Evolutionary conservation across 768 basidiomycete genomes (phyloP), one percentile per base, ranked within the genome.

Genomic region (Serendipita vermifera): DNA sequence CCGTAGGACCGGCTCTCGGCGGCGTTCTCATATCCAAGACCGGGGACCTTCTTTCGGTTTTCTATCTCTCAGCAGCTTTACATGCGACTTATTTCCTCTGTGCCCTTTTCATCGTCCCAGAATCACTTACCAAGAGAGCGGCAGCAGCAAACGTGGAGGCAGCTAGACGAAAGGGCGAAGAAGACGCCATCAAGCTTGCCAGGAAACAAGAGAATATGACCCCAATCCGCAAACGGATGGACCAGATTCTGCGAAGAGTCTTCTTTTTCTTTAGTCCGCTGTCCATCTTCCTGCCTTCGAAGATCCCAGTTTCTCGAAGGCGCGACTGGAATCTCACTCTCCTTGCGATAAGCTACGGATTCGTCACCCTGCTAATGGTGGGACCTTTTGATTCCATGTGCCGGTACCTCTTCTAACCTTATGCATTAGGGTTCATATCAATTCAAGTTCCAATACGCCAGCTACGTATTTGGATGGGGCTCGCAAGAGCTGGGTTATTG

Each of bases 401-500:
- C 20, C 6, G 22, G 27, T n/a, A 13, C 24, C 38, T 29, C 32
- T 48, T 15, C 7, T 33, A n/a, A 55, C 5, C 43, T 17, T 57
- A 39, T 11, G 2, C 17, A 35, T 2, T 32, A 87, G 86, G 80
- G 79, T 4, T 75, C 79, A 3, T 71, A 73, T 55, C 60, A 71
- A 2, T 79, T 74, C 61, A 79, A 78, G 59, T 76, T 87, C 57
- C 82, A 85, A 61, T 89, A 83, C 65, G 77, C 79, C 2, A 71
- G 76, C 6, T 67, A 72, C 0, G 72, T 69, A 2, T 88, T 84
- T 65, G 72, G 74, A 2, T 89, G 85, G 87, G 74, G 68, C 26
- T 72, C 85, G 20, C 81, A 84, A 69, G 71, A 87, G 85, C 65
- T 81, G n/a, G 84, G 84, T n/a, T 87, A 87, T 63, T 87, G 75